These are phyloP conservation scores for Agrocybe praecox DNA, from an alignment of 768 basidiomycete species.

Conservation along the genomic window DNA sequence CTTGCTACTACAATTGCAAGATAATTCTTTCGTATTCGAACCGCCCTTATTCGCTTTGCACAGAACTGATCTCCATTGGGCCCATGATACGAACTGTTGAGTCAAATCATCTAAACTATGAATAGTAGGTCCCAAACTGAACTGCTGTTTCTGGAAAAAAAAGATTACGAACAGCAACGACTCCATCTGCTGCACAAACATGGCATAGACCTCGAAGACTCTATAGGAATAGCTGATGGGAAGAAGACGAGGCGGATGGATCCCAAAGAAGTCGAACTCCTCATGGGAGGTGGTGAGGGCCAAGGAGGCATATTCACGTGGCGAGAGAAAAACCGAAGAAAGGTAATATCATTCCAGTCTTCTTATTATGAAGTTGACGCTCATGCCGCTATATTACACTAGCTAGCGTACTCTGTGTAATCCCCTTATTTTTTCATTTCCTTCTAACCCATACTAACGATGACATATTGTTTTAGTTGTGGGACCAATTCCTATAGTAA, in stretches of 20 bases:
- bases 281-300: slow-evolving; percentile 84
- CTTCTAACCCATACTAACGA: slow-evolving; percentile 11
- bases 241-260: slow-evolving; percentile 79
- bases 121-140: slow-evolving; percentile 3
- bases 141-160: slow-evolving; percentile 15
- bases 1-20: slow-evolving; percentile 22
- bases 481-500: slow-evolving; percentile 87
- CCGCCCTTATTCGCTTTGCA: slow-evolving; percentile 17
- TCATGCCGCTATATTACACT: slow-evolving; percentile 15
- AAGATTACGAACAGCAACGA: slow-evolving; percentile 97
- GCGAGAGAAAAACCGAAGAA: slow-evolving; percentile 91
- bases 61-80: slow-evolving; percentile 94
- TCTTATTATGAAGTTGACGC: slow-evolving; percentile 9
- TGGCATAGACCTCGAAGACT: slow-evolving; percentile 92
- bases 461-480: slow-evolving; percentile 55
- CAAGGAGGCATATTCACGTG: slow-evolving; percentile 89
- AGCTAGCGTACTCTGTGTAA: slow-evolving; percentile 93
- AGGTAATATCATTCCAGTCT: slow-evolving; percentile 51
- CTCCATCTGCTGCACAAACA: slow-evolving; percentile 87
- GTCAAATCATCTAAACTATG: slow-evolving; percentile 15
- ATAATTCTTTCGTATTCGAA: slow-evolving; percentile 1
- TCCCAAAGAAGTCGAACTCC: slow-evolving; percentile 77
- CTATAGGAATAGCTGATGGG: slow-evolving; percentile 63
- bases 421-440: slow-evolving; percentile 19
- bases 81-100: slow-evolving; percentile 92